Percentiles rank a stretch among this genome's conserved stretches.
Evolutionary conservation across 2,329 filamentous ascomycete species (phyloP).

Genomic region (Alternaria tenuissima): DNA sequence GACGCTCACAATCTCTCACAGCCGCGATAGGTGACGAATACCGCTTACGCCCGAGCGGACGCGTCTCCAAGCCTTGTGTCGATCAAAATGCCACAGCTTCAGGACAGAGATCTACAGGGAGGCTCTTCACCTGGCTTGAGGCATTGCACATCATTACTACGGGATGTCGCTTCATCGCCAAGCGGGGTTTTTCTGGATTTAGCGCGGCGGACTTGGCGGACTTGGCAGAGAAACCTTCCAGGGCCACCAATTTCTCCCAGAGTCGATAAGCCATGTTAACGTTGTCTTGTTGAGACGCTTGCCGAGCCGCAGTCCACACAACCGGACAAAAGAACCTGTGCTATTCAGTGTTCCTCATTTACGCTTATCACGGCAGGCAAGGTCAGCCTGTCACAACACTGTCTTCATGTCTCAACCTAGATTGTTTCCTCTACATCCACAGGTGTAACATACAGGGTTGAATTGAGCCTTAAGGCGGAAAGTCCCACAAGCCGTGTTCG

Average conservation of each 20-base stretch:
- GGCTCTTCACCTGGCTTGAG: slow-evolving; percentile 1
- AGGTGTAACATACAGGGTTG: slow-evolving; percentile 6
- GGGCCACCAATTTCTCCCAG: neutral
- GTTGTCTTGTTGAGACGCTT: slow-evolving; percentile 1
- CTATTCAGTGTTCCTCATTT: neutral
- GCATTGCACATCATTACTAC: slow-evolving; percentile 6
- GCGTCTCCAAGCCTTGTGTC: slow-evolving; percentile 5
- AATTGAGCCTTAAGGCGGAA: slow-evolving; percentile 4
- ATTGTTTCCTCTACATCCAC: neutral
- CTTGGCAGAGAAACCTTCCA: slow-evolving; percentile 2
- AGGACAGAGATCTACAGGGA: slow-evolving; percentile 1
- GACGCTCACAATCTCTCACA: neutral
- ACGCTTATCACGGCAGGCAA: neutral
- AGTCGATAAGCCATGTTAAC: neutral
- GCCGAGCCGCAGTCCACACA: neutral
- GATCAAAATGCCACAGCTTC: neutral
- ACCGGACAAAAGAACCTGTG: neutral
- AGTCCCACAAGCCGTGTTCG: slow-evolving; percentile 9
- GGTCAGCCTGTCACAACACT: neutral
- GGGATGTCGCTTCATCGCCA: slow-evolving; percentile 6
- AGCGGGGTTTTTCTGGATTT: neutral
- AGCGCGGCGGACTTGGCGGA: slow-evolving; percentile 7
- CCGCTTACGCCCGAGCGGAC: slow-evolving; percentile 3
- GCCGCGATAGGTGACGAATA: neutral
- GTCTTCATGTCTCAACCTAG: neutral